Base-by-base conservation (phyloP, 805 yeast species). In the Blastobotrys chiropterorum region DNA sequence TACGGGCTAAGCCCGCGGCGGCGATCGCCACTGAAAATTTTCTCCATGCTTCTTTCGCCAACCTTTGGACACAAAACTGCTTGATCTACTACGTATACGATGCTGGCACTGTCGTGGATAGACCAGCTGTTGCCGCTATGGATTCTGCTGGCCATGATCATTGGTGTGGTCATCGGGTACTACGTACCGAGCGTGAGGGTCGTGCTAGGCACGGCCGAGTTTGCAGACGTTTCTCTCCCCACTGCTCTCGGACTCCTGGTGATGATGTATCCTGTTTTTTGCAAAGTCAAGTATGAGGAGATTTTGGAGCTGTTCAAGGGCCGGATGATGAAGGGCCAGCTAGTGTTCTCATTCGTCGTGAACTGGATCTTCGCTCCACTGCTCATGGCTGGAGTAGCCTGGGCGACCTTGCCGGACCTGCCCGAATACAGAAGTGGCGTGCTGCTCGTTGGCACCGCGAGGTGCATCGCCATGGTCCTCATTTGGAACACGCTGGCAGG, bases 381-480 rank as follows among this genome's bases (percentile, higher is more conserved):
- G 20, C 53, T 79, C 48, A 80, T 80, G 84, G 70, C 77, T 59
- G 7, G 76, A 0, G 66, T 80, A 15, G 75, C 81, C 0, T 80
- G 84, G 85, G 58, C 74, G 43, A 69, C 72, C 0, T 57, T 80
- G 46, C 76, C 76, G 51, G 76, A 79, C 51, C 59, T 71, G 47
- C 65, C 65, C 5, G 84, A 77, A 50, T 76, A 75, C 51, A 65
- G 84, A 42, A 67, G 65, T 41, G 84, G 84, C 1, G 70, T 80
- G n/a, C 77, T 80, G 30, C 73, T 80, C 76, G 77, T 80, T 45
- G 85, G 85, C 0, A 52, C 77, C 38, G 84, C 82, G 3, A 65
- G 84, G 53, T 80, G 85, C 60, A 79, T 80, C 56, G 85, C 84
- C 19, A 80, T 80, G 84, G 85, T 79, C 1, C 64, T 80, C 48